Base-by-base conservation (phyloP, 179 eudicot genomes). In the Vitellaria paradoxa region DNA sequence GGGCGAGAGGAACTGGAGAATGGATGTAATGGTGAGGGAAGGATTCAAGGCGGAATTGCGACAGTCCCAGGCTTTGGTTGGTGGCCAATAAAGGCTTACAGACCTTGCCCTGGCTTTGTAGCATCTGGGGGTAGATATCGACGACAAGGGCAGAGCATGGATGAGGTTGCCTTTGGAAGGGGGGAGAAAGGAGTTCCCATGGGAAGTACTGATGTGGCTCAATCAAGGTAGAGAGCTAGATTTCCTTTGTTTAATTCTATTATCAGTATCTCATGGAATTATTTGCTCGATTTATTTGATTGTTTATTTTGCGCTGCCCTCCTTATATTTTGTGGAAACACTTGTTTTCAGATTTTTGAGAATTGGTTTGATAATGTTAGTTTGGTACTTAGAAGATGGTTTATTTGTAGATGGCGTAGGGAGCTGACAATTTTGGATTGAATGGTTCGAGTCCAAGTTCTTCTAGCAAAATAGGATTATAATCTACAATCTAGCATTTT, bases 1-100 rank as follows among this genome's bases (percentile, higher is more conserved):
- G 96, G 97, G 70, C 87, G 77, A 79, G 91, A 85, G 65, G 80
- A 87, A 62, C 21, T 87, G 59, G 97, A 92, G 79, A 84, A 80
- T 7, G 96, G 97, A 50, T 92, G 96, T 77, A 92, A 92, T 46
- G 92, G 96, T 42, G 97, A 91, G 76, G 97, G 97, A 64, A 84
- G 97, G 81, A 91, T 92, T 72, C 97, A 92, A 89, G 97, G 97
- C 10, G 96, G 96, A 61, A 91, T 92, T 7, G 97, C 92, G 2
- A 89, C 92, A 6, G 79, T 92, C 42, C 96, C 97, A 21, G 97
- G 97, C 57, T 92, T 92, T 65, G 96, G 97, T 59, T 92, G 97
- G 96, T 92, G 97, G 97, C 97, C 97, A 0, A 92, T 92, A 59
- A 92, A 92, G 78, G 97, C 95, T 77, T 93, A 89, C 63, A 84